Evolutionary conservation across 106 monocot species (phyloP).

Genomic region (Agapanthus africanus): DNA sequence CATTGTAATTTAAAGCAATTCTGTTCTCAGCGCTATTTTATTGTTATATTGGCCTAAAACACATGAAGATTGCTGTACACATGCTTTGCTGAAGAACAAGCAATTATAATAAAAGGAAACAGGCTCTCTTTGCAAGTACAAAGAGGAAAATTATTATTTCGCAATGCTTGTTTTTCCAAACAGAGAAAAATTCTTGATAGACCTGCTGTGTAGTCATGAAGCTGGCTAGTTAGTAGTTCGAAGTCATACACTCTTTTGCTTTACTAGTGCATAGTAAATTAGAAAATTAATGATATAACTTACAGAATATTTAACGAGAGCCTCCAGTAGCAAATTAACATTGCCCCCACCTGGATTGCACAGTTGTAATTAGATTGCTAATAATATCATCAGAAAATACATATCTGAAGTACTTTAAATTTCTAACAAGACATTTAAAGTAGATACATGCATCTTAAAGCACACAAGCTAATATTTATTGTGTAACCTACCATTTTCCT

Average conservation of each 20-base stretch:
- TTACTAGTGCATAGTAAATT: too few relatives aligned
- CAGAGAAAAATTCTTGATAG: too few relatives aligned
- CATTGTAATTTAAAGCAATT: not conserved
- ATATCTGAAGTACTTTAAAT: not conserved
- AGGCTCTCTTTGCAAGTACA: not conserved
- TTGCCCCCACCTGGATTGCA: constrained; percentile 42
- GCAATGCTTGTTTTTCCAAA: not conserved
- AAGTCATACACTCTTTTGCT: too few relatives aligned
- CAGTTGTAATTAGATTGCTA: not conserved
- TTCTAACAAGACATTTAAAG: not conserved
- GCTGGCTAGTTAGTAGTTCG: not conserved
- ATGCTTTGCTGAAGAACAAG: not conserved
- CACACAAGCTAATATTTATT: not conserved
- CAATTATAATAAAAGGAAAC: too few relatives aligned
- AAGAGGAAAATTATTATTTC: not conserved
- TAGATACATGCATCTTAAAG: not conserved
- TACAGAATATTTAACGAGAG: constrained; percentile 55
- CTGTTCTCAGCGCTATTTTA: not conserved
- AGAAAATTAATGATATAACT: too few relatives aligned
- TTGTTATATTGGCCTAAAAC: not conserved
- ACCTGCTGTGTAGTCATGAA: too few relatives aligned
- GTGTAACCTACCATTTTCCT: constrained; percentile 56
- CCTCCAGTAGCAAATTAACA: constrained; percentile 49
- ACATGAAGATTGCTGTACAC: not conserved
- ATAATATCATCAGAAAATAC: not conserved